Evolutionary conservation across 352 stramenopile genomes (phyloP), one percentile per base, ranked within the genome.

Genomic region (Phytophthora cajani): DNA sequence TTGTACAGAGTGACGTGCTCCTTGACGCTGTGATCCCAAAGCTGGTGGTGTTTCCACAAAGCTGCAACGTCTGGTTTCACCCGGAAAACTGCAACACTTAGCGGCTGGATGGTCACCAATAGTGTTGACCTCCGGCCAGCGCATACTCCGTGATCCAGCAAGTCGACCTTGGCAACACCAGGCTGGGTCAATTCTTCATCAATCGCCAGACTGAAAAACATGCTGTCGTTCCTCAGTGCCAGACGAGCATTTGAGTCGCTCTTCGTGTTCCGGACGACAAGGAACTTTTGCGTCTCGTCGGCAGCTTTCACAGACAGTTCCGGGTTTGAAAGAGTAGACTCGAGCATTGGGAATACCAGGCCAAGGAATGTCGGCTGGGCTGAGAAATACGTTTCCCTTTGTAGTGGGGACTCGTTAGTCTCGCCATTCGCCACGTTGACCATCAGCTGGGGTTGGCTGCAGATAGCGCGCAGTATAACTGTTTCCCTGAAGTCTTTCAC

Each of bases 1-100:
- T 96, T 96, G 81, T 96, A 96, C 64, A 96, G 70, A 27, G 89
- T 92, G 64, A 95, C 86, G 40, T 96, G 89, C 60, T 96, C 87
- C 62, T 95, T 96, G 49, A 96, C 85, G 54, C 82, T 94, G 70
- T 95, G 88, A 23, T 96, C 87, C 89, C 89, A 96, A 44, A 93
- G 77, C 58, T 93, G 85, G 23, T 90, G 89, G 53, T 94, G 79
- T 63, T 90, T 92, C 67, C 86, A 89, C 14, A 96, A 64, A 14
- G 81, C 78, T 32, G 75, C 79, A 5, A 93, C 69, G 60, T 96
- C 88, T 3, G 86, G 87, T 25, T 79, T 82, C 11, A 95, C 84
- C 1, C 85, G 81, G 42, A 96, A 90, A 40, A 96, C 78, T 6
- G 73, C 86, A 23, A 73, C 64, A 52, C 78, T 75, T 19, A 69